Evolutionary conservation across 1,139 yeast species (phyloP).

Genomic region (Kodamaea suecica): DNA sequence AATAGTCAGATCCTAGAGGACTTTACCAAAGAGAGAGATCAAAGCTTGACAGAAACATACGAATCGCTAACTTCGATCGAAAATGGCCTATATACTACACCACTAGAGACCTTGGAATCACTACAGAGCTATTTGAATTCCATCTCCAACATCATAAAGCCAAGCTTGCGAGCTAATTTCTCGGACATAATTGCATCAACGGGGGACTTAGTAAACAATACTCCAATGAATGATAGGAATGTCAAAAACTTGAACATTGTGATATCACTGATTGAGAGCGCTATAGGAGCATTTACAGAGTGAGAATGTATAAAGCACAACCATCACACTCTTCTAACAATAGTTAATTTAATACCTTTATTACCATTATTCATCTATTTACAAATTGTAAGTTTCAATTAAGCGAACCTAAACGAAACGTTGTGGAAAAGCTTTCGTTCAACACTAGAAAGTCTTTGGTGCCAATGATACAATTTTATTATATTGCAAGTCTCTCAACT

Average conservation of each 20-base stretch:
- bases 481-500: slow-evolving; percentile 77
- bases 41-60: slow-evolving; percentile 15
- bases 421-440: no score
- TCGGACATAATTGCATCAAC: slow-evolving; percentile 17
- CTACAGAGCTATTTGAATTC: slow-evolving; percentile 12
- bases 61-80: slow-evolving; percentile 16
- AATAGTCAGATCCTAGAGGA: slow-evolving; percentile 2
- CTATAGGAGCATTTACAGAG: slow-evolving; percentile 23
- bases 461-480: slow-evolving; percentile 90
- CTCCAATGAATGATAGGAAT: slow-evolving; percentile 18
- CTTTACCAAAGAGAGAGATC: slow-evolving; percentile 12
- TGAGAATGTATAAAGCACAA: no score
- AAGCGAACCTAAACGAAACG: no score
- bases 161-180: slow-evolving; percentile 13
- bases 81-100: slow-evolving; percentile 5
- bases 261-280: slow-evolving; percentile 23
- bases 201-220: slow-evolving; percentile 15
- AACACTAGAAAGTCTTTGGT: slow-evolving; percentile 66
- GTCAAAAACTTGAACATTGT: slow-evolving; percentile 20
- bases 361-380: slow-evolving; percentile 3
- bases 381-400: neutral
- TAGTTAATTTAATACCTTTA: neutral
- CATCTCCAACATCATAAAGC: slow-evolving; percentile 13
- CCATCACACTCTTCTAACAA: no score
- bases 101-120: slow-evolving; percentile 13